Base-by-base conservation (phyloP, 805 yeast genomes). In the Saturnispora quitensis region DNA sequence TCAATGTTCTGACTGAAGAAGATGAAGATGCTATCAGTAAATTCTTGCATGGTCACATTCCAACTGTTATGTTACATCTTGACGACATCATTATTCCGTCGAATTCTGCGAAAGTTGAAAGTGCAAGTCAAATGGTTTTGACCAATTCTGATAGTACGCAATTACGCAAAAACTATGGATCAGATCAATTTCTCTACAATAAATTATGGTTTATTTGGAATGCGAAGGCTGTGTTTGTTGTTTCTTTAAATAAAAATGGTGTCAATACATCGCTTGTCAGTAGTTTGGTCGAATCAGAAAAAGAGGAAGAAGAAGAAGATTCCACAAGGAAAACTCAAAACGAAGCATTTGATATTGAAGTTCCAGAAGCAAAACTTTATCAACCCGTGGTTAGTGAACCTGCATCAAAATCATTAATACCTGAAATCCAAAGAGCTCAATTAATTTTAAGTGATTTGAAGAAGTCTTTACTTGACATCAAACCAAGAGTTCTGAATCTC, bases 131-230 rank as follows among this genome's bases (percentile, higher is more conserved):
- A 49, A 34, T 25, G 34, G 50, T 36, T 17, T 35, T 45, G 6
- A 5, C 12, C 7, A 44, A 28, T 13, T 5, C 25, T 9, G 3
- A 15, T 7, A n/a, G 7, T 5, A n/a, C 13, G 3, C 27, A 47
- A 12, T 7, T 4, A 13, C 9, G 9, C n/a, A 31, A 24, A 2
- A 44, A 42, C 3, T 31, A 5, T 22, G 20, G 18, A 8, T 13
- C 40, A 4, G 43, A 31, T 17, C 24, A 42, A 22, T 51, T 35
- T 24, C 48, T 58, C 34, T 58, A 59, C 22, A 54, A 56, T 38
- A 59, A 57, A 43, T 33, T 64, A 5, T 60, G 62, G 54, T 50
- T 58, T 18, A 54, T 59, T 6, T 65, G 67, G 68, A 61, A 61
- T 50, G 43, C 55, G 9, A 38, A 52, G n/a, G 54, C 52, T 8